Conservation (phyloP, 2,329 filamentous ascomycete species). For the Tolypocladium album region DNA sequence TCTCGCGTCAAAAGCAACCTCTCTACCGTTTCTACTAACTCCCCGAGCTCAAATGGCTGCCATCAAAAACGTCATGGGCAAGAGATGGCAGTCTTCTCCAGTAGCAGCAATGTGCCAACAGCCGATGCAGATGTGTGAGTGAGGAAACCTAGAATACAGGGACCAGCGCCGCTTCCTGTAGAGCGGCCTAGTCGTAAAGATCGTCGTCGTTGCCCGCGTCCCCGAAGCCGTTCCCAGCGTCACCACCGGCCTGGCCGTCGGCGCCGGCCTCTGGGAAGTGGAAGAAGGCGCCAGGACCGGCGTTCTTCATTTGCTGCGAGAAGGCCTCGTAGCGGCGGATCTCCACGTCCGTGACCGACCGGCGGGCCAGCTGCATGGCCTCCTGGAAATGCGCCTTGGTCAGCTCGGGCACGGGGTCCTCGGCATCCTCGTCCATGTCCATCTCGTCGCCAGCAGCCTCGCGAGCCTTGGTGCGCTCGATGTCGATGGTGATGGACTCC, state of each 20-base stretch:
- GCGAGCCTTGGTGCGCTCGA: slow-evolving; percentile 80
- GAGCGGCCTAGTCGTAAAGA: slow-evolving; percentile 74
- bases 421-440: slow-evolving; percentile 55
- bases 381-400: slow-evolving; percentile 98
- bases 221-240: slow-evolving; percentile 58
- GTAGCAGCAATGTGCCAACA: neutral
- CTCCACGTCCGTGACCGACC: slow-evolving; percentile 93
- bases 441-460: slow-evolving; percentile 81
- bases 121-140: slow-evolving; percentile 22
- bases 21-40: slow-evolving; percentile 23
- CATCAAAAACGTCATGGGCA: slow-evolving; percentile 11
- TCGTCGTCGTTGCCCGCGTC: slow-evolving; percentile 90
- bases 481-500: slow-evolving; percentile 81
- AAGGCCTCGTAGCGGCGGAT: slow-evolving; percentile 98
- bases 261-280: slow-evolving; percentile 73
- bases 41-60: slow-evolving; percentile 17
- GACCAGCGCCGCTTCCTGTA: slow-evolving; percentile 11
- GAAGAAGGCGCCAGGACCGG: slow-evolving; percentile 92
- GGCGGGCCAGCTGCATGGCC: slow-evolving; percentile 89
- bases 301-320: slow-evolving; percentile 98
- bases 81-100: slow-evolving; percentile 1
- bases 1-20: neutral
- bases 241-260: slow-evolving; percentile 51
- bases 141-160: slow-evolving; percentile 38
- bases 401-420: slow-evolving; percentile 91